Conservation (phyloP, 2,329 filamentous ascomycete genomes). For the Apiospora sp. region DNA sequence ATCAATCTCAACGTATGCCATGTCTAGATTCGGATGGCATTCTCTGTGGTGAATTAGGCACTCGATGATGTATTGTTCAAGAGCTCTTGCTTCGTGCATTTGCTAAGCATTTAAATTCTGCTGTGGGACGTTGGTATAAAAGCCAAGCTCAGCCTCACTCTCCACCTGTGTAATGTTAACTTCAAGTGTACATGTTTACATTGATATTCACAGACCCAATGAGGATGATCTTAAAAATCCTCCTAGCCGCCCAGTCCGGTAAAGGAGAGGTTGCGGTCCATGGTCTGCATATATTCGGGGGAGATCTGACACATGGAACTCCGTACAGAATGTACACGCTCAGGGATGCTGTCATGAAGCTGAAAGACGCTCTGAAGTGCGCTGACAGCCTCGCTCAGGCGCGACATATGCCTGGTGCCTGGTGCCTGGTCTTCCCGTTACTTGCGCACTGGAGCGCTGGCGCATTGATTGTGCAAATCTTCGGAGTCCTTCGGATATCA, state of each 20-base stretch:
- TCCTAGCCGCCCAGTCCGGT: not conserved
- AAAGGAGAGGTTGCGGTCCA: not conserved
- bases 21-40: not conserved
- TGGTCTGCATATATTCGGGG: not conserved
- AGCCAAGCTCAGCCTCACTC: not conserved
- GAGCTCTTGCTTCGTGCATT: not conserved
- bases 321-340: not conserved
- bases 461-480: not conserved
- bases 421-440: not conserved
- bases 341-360: not conserved
- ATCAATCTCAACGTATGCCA: no score
- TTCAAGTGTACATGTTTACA: not conserved
- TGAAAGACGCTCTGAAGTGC: not conserved
- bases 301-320: not conserved
- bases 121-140: not conserved
- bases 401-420: not conserved
- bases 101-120: not conserved
- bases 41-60: not conserved
- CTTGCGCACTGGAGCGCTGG: not conserved
- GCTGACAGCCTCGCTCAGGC: not conserved
- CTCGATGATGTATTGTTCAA: not conserved
- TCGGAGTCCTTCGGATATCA: conserved; percentile 11
- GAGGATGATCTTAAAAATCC: not conserved
- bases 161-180: not conserved
- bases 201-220: not conserved